Evolutionary conservation across 768 basidiomycete genomes (phyloP), one percentile per base, ranked within the genome.

Genomic region (Boletus subcaerulescens): DNA sequence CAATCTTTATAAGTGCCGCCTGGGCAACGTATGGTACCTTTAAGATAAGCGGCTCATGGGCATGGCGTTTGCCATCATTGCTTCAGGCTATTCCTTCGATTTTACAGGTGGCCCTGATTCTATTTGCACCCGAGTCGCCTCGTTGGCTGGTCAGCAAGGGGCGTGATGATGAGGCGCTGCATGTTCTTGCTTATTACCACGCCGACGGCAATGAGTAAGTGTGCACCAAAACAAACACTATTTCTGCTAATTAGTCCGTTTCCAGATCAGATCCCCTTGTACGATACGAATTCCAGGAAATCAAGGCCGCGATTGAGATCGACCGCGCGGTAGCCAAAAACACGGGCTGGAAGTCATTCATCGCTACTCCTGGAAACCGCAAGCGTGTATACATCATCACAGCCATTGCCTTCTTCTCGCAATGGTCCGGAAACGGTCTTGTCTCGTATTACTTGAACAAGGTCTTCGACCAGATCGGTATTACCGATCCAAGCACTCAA

Each of bases 1-100:
- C 5, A 12, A 47, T 50, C 48, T 44, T 44, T 45, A 29, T 33
- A 41, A 84, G 83, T 56, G 84, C 90, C 36, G 89, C 89, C n/a
- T 93, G 90, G 92, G 77, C 87, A 0, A 89, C 89, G 1, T 93
- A 83, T 65, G 91, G 90, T 22, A 88, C 91, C 14, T 86, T 89
- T 76, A 79, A 80, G 68, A 83, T 91, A 50, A 56, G 68, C 48
- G 81, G 63, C 62, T 80, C 82, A 22, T 92, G 87, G 88, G 74
- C 87, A 26, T 94, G 92, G 91, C 86, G 93, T 63, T 76, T 91
- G 49, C 90, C 91, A 18, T 90, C 89, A 15, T 67, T 81, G 32
- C 75, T 91, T 18, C 89, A 94, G 73, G 85, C 73, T 48, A 64
- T 86, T 42, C 89, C 89, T 3, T 84, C 90, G 4, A 53, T 87